Evolutionary conservation across 345 rosid species (phyloP).

Genomic region (Euphorbia tirucalli): DNA sequence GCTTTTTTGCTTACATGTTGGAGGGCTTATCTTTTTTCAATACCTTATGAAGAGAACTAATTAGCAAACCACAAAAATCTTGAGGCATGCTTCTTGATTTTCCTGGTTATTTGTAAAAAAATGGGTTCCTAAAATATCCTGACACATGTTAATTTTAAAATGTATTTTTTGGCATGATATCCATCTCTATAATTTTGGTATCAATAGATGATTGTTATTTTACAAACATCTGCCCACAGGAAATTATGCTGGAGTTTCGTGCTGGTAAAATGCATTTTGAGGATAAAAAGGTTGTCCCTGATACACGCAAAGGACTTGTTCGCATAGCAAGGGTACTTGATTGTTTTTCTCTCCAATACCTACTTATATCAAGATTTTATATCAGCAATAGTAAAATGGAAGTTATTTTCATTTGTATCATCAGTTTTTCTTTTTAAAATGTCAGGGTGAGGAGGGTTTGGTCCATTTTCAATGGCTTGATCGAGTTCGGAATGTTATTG

Average conservation of each 20-base stretch:
- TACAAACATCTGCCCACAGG: conserved; percentile 39
- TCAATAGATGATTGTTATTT: background rate
- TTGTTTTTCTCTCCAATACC: background rate
- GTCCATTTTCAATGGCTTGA: conserved; percentile 96
- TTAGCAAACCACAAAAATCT: background rate
- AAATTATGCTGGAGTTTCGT: conserved; percentile 83
- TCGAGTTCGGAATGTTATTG: conserved; percentile 56
- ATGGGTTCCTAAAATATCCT: too few species aligned
- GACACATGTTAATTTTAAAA: too few species aligned
- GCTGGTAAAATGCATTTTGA: conserved; percentile 92
- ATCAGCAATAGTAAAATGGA: background rate
- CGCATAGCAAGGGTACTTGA: conserved; percentile 66
- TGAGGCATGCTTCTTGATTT: too few species aligned
- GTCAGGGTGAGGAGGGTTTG: conserved; percentile 85
- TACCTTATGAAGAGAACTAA: too few species aligned
- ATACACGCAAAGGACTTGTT: conserved; percentile 83
- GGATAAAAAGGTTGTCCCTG: conserved; percentile 82
- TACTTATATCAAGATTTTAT: too few species aligned
- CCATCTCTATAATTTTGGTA: background rate
- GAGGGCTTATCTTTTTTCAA: too few species aligned
- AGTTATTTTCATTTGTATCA: background rate
- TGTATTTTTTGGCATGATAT: too few species aligned
- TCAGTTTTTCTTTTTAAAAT: background rate
- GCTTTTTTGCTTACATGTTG: background rate
- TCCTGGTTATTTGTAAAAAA: too few species aligned